These are phyloP conservation scores for Aureobasidium lini DNA, from an alignment of 2,329 filamentous ascomycete genomes.

Conservation along the genomic window DNA sequence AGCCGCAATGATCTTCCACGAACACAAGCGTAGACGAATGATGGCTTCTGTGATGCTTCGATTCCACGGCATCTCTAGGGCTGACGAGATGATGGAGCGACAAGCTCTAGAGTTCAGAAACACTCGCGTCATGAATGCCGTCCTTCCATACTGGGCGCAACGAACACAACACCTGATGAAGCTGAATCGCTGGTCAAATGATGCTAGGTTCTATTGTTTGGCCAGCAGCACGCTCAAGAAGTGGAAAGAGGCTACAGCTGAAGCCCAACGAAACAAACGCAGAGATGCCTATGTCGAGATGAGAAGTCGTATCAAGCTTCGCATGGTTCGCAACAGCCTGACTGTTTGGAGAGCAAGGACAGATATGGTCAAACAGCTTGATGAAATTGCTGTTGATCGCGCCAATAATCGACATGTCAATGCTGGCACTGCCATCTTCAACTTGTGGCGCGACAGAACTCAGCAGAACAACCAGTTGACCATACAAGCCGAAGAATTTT, in stretches of 20 bases:
- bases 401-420: slow-evolving; percentile 29
- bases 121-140: slow-evolving; percentile 31
- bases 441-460: slow-evolving; percentile 29
- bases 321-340: slow-evolving; percentile 41
- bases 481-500: slow-evolving; percentile 26
- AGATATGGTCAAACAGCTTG: slow-evolving; percentile 28
- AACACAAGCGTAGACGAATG: slow-evolving; percentile 22
- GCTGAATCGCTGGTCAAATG: slow-evolving; percentile 46
- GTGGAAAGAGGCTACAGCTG: slow-evolving; percentile 45
- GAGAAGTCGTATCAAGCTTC: slow-evolving; percentile 47
- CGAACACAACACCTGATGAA: slow-evolving; percentile 37
- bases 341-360: slow-evolving; percentile 31
- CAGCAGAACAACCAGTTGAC: slow-evolving; percentile 19
- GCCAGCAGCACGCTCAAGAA: slow-evolving; percentile 41
- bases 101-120: slow-evolving; percentile 37
- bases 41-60: slow-evolving; percentile 23
- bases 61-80: slow-evolving; percentile 23
- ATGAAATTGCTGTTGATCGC: slow-evolving; percentile 32
- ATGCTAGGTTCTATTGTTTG: slow-evolving; percentile 51
- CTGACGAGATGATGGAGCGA: slow-evolving; percentile 28
- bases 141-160: slow-evolving; percentile 30
- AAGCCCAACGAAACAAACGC: slow-evolving; percentile 45
- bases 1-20: slow-evolving; percentile 18
- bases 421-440: slow-evolving; percentile 27
- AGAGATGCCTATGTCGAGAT: slow-evolving; percentile 50